Evolutionary conservation across 2,329 filamentous ascomycete species (phyloP).

Genomic region (Cladosporium halotolerans): DNA sequence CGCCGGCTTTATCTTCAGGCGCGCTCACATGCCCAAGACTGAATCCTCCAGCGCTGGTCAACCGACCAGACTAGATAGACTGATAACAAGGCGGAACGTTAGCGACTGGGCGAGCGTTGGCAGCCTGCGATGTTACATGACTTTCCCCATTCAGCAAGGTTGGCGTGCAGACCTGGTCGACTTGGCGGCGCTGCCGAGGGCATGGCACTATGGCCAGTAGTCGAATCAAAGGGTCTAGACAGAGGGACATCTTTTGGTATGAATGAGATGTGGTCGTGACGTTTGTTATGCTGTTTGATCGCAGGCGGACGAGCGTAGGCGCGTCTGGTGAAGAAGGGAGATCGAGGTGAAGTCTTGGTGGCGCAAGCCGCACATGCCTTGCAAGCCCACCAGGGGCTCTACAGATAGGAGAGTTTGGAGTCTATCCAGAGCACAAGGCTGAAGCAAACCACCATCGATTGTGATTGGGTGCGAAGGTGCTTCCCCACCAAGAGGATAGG

Average conservation of each 20-base stretch:
- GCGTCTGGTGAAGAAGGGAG: neutral
- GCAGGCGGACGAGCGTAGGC: neutral
- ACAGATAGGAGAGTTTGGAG: neutral
- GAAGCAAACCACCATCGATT: neutral
- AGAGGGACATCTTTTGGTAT: neutral
- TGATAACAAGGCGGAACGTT: conserved; percentile 8
- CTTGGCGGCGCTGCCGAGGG: conserved; percentile 9
- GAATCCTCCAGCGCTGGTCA: neutral
- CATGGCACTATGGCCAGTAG: neutral
- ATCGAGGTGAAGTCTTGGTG: neutral
- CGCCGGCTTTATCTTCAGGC: conserved; percentile 1
- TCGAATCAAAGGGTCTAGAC: neutral
- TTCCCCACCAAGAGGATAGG: neutral
- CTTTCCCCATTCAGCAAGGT: conserved; percentile 9
- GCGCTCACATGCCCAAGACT: neutral
- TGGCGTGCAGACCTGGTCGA: conserved; percentile 4
- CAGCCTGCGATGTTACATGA: neutral
- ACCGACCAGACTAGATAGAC: neutral
- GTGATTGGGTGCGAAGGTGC: neutral
- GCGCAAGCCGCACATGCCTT: neutral
- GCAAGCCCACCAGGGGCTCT: neutral
- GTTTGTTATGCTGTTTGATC: neutral
- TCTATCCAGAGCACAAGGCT: neutral
- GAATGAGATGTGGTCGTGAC: neutral
- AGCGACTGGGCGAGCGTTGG: conserved; percentile 1